A percentile compares a stretch with the other conserved stretches of the same genome.
Evolutionary conservation across 23 red algal species (phyloP).

Genomic region (Cyanidioschyzon merolae): DNA sequence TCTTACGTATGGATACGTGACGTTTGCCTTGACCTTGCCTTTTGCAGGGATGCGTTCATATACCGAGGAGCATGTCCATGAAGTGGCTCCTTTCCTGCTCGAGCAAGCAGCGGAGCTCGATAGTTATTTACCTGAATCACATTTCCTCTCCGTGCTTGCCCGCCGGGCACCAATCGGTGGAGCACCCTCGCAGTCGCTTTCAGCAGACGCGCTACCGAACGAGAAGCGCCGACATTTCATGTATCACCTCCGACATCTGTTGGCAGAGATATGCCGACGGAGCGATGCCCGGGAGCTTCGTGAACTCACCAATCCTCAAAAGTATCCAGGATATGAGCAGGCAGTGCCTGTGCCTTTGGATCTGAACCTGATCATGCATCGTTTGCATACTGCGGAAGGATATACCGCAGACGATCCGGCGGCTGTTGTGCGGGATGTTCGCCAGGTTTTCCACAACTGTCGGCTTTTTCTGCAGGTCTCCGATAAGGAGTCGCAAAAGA

Average conservation of each 20-base stretch:
- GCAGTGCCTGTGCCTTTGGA: background rate
- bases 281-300: background rate
- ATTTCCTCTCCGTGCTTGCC: conserved; percentile 5
- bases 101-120: conserved; percentile 2
- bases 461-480: background rate
- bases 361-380: background rate
- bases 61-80: background rate
- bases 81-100: background rate
- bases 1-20: background rate
- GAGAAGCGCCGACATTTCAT: background rate
- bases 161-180: background rate
- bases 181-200: background rate
- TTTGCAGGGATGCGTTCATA: conserved; percentile 1
- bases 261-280: background rate
- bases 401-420: background rate
- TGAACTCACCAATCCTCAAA: background rate
- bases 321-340: background rate
- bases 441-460: background rate
- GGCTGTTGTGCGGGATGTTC: conserved; percentile 9
- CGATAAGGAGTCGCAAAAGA: background rate
- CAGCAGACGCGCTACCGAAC: background rate
- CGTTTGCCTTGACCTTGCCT: background rate
- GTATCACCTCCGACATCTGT: background rate
- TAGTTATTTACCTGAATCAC: conserved; percentile 4
- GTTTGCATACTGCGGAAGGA: background rate